Percentiles rank a stretch among this genome's conserved stretches.
phyloP scores from a whole-genome alignment of 805 yeast genomes.

The Schwanniomyces occidentalis region DNA sequence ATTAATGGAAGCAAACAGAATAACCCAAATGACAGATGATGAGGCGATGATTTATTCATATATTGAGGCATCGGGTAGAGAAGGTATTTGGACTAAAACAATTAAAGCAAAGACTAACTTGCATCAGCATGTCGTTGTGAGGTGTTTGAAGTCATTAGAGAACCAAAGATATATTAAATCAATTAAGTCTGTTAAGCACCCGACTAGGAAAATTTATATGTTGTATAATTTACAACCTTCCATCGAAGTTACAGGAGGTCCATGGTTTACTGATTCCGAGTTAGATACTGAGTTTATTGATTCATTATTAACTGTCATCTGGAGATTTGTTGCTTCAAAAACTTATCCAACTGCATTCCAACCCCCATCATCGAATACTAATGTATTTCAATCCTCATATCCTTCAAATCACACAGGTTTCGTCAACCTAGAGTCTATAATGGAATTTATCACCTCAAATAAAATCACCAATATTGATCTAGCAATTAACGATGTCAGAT shows the following conservation, averaged over 20 bases:
- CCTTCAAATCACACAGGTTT: conserved; percentile 61
- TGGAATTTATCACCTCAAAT: conserved; percentile 67
- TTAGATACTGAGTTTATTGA: conserved; percentile 92
- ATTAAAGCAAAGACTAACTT: conserved; percentile 83
- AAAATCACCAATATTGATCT: conserved; percentile 84
- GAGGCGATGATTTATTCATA: conserved; percentile 90
- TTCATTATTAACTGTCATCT: conserved; percentile 75
- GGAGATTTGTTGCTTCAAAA: conserved; percentile 79
- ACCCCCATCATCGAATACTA: conserved; percentile 33
- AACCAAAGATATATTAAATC: conserved; percentile 80
- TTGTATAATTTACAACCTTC: conserved; percentile 90
- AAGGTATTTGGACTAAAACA: conserved; percentile 95
- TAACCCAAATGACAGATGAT: conserved; percentile 77
- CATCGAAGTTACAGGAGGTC: conserved; percentile 96
- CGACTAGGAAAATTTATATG: conserved; percentile 96
- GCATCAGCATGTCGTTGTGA: conserved; percentile 85
- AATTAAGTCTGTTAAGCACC: conserved; percentile 87
- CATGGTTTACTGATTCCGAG: conserved; percentile 97
- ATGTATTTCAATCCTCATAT: conserved; percentile 48
- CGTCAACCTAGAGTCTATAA: conserved; percentile 72
- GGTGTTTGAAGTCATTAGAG: conserved; percentile 81
- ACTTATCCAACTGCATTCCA: conserved; percentile 76
- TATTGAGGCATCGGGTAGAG: conserved; percentile 90
- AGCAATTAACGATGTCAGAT: conserved; percentile 67
- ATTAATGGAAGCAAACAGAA: conserved; percentile 70